Percentiles rank a stretch among this genome's conserved stretches.
Conservation (phyloP, 371 early-diverging fungal genomes). For the Mucor piriformis region DNA sequence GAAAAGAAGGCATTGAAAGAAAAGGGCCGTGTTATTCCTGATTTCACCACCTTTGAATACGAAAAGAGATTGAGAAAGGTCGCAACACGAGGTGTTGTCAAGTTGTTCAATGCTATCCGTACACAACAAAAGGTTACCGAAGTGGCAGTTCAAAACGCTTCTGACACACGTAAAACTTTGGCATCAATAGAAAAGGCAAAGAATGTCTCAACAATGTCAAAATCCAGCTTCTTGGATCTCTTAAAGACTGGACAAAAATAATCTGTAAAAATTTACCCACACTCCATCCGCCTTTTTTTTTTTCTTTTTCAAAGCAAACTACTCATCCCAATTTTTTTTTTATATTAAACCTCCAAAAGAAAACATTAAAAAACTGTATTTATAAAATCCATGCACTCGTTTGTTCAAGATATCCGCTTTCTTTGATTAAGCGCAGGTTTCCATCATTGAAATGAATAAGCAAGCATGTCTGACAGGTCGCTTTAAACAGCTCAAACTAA, state of each 20-base stretch:
- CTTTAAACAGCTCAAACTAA: no score
- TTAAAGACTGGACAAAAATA: conserved; percentile 57
- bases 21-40: conserved; percentile 70
- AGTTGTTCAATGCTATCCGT: conserved; percentile 83
- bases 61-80: conserved; percentile 83
- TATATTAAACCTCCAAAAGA: no score
- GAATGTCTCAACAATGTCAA: conserved; percentile 60
- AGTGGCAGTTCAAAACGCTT: conserved; percentile 51
- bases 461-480: no score
- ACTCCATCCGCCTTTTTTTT: neutral
- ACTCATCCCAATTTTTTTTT: no score
- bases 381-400: no score
- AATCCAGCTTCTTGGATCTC: conserved; percentile 65
- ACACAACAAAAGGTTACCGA: conserved; percentile 75
- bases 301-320: no score
- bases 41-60: conserved; percentile 68
- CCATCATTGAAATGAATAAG: no score
- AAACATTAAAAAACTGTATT: no score
- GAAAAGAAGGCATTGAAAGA: conserved; percentile 67
- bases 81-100: conserved; percentile 85
- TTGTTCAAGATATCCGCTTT: no score
- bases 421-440: no score
- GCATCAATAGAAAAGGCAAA: conserved; percentile 61
- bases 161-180: conserved; percentile 45
- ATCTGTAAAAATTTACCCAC: conserved; percentile 5